phyloP scores from a whole-genome alignment of 768 basidiomycete species.

The Nevesoporus exiguus region DNA sequence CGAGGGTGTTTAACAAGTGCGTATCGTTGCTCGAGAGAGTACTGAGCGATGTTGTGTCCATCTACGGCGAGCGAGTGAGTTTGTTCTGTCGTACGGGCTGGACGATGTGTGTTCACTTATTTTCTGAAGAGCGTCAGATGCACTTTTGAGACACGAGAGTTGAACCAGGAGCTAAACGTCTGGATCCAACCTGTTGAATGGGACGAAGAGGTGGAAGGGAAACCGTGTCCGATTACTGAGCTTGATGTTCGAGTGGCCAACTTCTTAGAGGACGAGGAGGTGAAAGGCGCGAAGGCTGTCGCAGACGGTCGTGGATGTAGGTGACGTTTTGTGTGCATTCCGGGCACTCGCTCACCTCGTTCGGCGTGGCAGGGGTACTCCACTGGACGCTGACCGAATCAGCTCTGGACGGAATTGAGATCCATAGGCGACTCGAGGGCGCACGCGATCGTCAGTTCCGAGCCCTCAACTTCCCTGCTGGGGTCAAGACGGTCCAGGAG shows the following conservation, averaged over 20 bases:
- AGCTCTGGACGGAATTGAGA: constrained; percentile 28
- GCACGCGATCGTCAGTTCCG: constrained; percentile 44
- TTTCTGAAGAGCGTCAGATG: constrained; percentile 50
- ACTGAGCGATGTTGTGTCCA: constrained; percentile 49
- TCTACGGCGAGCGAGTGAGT: constrained; percentile 67
- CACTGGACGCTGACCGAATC: constrained; percentile 54
- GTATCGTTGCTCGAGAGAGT: constrained; percentile 67
- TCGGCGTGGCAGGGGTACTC: constrained; percentile 49
- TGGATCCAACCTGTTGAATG: constrained; percentile 65
- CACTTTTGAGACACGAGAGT: constrained; percentile 56
- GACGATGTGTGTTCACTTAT: background rate
- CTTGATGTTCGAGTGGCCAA: constrained; percentile 49
- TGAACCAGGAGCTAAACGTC: constrained; percentile 45
- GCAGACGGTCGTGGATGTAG: constrained; percentile 18
- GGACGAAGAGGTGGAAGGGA: constrained; percentile 34
- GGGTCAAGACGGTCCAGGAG: constrained; percentile 31
- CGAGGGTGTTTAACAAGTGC: constrained; percentile 73
- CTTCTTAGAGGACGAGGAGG: constrained; percentile 39
- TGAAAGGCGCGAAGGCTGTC: constrained; percentile 38
- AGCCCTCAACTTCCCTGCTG: constrained; percentile 47
- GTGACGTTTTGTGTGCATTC: background rate
- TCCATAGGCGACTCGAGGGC: constrained; percentile 35
- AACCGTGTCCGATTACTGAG: constrained; percentile 49
- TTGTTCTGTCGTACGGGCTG: background rate
- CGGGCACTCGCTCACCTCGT: background rate